Evolutionary conservation across 495 filamentous ascomycete species (phyloP).

Genomic region (Tuber microsphaerosporum): DNA sequence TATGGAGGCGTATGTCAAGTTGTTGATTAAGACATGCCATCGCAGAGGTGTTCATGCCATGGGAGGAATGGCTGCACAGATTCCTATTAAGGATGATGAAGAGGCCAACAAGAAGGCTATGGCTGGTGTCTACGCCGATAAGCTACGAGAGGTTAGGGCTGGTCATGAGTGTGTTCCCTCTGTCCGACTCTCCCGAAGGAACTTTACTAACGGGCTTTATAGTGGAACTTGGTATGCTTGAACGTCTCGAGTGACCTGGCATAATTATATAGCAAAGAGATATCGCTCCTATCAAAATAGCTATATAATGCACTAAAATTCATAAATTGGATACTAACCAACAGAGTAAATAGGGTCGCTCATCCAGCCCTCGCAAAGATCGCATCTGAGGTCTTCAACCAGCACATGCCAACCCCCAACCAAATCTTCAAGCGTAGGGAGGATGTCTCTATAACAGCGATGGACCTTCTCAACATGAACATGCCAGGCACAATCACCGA

Average conservation of each 20-base stretch:
- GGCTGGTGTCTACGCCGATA: constrained; percentile 87
- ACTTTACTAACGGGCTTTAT: constrained; percentile 20
- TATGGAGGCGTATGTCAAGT: constrained; percentile 95
- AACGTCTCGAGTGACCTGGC: background rate
- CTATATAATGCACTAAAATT: background rate
- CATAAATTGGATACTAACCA: background rate
- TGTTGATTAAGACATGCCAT: constrained; percentile 97
- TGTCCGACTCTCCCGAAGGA: background rate
- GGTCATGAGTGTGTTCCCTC: constrained; percentile 64
- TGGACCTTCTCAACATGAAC: constrained; percentile 97
- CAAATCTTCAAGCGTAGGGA: constrained; percentile 86
- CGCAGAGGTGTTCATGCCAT: constrained; percentile 92
- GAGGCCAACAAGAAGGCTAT: constrained; percentile 89
- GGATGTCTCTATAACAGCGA: constrained; percentile 76
- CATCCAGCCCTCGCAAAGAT: constrained; percentile 88
- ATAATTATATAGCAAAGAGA: background rate
- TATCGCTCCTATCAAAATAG: background rate
- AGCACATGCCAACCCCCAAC: constrained; percentile 98
- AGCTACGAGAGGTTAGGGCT: constrained; percentile 89
- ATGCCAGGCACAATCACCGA: constrained; percentile 90
- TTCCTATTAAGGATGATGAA: constrained; percentile 91
- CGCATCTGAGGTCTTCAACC: constrained; percentile 92
- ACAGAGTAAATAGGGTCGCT: constrained; percentile 69
- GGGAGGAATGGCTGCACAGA: constrained; percentile 99
- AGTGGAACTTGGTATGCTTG: constrained; percentile 38